Conservation (phyloP, 129 eudicot species). For the Flaveria brownii region DNA sequence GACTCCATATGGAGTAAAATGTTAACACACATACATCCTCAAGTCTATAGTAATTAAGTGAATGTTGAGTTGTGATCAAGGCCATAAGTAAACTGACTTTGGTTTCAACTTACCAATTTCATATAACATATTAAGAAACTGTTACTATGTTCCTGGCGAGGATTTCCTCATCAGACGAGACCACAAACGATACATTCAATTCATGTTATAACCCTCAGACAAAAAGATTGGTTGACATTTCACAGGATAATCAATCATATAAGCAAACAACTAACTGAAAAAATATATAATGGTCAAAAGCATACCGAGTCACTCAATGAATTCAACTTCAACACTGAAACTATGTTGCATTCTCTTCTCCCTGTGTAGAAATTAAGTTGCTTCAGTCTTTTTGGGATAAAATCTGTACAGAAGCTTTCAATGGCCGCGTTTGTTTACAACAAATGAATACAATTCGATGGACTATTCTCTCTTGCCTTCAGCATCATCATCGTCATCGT, state of each 20-base stretch:
- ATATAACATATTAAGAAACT: no score
- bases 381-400: constrained; percentile 28
- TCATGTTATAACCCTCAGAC: no score
- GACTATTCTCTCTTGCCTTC: constrained; percentile 61
- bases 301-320: constrained; percentile 24
- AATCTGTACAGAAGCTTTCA: constrained; percentile 43
- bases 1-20: no score
- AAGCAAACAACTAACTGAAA: constrained; percentile 29
- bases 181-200: no score
- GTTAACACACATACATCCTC: no score
- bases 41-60: no score
- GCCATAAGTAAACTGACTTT: no score
- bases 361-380: constrained; percentile 15
- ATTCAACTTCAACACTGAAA: constrained; percentile 25
- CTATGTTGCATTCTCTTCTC: constrained; percentile 23
- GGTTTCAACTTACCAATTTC: no score
- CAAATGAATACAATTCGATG: constrained; percentile 31
- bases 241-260: constrained; percentile 24
- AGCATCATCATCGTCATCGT: constrained; percentile 45
- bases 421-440: constrained; percentile 32
- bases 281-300: constrained; percentile 10
- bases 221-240: constrained; percentile 4
- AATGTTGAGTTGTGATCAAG: no score
- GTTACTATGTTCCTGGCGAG: no score
- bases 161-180: no score